Evolutionary conservation across 441 rosid genomes (phyloP).

Genomic region (Lepidium campestre): DNA sequence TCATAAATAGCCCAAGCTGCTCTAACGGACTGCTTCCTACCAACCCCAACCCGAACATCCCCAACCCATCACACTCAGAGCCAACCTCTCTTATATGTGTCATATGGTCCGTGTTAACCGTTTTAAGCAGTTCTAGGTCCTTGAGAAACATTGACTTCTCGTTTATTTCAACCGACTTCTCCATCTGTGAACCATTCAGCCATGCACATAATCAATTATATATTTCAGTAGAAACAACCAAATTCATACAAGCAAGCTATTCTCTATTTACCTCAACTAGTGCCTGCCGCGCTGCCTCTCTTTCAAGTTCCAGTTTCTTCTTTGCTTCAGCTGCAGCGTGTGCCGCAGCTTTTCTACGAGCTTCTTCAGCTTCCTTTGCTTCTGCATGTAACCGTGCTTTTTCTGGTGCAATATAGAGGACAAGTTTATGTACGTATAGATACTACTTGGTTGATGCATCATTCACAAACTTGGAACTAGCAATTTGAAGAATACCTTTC

Average conservation of each 20-base stretch:
- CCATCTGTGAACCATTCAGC: conserved; percentile 51
- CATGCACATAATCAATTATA: background rate
- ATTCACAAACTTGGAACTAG: background rate
- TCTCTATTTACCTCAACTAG: conserved; percentile 45
- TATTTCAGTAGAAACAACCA: background rate
- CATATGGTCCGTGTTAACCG: conserved; percentile 34
- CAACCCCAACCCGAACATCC: conserved; percentile 53
- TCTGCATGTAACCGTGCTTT: conserved; percentile 76
- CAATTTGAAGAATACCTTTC: conserved; percentile 52
- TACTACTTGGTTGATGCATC: background rate
- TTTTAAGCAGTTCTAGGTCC: conserved; percentile 72
- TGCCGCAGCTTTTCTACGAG: conserved; percentile 67
- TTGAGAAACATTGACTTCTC: conserved; percentile 62
- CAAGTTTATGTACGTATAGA: background rate
- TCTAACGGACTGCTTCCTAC: conserved; percentile 69
- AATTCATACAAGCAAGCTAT: background rate
- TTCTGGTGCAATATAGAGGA: conserved; percentile 34
- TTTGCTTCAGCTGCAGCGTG: conserved; percentile 60
- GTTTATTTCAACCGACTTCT: conserved; percentile 77
- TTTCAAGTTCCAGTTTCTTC: conserved; percentile 65
- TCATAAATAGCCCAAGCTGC: conserved; percentile 76
- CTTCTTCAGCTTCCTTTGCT: conserved; percentile 86
- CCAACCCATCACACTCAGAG: conserved; percentile 39
- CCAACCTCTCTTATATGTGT: conserved; percentile 45
- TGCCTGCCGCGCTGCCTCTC: conserved; percentile 87